phyloP scores from a whole-genome alignment of 1,284 basidiomycete species.

The Trichosporon ovoides region DNA sequence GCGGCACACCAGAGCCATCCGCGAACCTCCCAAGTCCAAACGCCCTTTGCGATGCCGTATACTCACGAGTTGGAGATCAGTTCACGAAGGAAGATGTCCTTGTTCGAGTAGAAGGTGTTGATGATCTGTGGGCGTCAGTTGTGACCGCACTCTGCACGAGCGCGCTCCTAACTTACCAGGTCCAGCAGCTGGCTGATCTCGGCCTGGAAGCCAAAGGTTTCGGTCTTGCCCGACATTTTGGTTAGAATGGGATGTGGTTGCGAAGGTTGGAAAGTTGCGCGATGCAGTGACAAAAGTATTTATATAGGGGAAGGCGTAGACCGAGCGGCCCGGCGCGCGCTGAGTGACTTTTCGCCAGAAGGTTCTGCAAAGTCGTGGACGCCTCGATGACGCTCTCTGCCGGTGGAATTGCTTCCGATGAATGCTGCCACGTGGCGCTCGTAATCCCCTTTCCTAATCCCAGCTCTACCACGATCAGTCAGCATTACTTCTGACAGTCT shows the following conservation, averaged over 20 bases:
- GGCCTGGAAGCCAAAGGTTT: slow-evolving; percentile 56
- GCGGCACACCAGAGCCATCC: no score
- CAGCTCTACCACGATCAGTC: no score
- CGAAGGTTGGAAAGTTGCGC: background rate
- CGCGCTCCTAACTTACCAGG: slow-evolving; percentile 27
- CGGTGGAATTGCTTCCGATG: no score
- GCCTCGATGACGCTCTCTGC: no score
- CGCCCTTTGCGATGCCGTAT: no score
- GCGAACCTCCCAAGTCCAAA: no score
- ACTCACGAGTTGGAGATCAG: slow-evolving; percentile 53
- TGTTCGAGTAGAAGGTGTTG: slow-evolving; percentile 97
- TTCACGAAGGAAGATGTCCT: slow-evolving; percentile 69
- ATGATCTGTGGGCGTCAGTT: background rate
- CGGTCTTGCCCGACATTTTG: slow-evolving; percentile 22
- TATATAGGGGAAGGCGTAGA: no score
- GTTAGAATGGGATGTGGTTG: background rate
- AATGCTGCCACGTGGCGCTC: no score
- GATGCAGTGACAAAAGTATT: no score
- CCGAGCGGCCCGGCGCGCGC: no score
- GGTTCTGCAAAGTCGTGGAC: background rate
- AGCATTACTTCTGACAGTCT: background rate
- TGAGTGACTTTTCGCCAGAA: background rate
- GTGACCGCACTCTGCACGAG: background rate
- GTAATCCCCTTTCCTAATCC: no score
- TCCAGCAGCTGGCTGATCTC: slow-evolving; percentile 82